phyloP scores from a whole-genome alignment of 257 asterid genomes.

The Solanum dulcamara region DNA sequence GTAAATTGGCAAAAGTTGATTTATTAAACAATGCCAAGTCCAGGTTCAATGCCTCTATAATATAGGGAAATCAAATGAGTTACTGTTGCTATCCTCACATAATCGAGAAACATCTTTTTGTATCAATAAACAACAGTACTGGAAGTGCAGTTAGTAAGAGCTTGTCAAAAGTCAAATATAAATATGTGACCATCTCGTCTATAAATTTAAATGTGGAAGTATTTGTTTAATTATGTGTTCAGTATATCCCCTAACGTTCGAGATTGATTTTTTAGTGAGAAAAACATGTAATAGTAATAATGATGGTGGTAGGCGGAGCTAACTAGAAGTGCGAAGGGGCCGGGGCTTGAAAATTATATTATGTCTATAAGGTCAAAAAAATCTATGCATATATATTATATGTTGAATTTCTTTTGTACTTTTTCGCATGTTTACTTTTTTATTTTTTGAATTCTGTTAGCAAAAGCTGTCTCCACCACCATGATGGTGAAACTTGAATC shows the following conservation, averaged over 20 bases:
- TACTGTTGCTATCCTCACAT: not conserved
- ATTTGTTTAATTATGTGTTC: not conserved
- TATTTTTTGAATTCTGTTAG: no score
- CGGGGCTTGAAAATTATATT: not conserved
- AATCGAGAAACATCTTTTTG: not conserved
- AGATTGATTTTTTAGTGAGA: not conserved
- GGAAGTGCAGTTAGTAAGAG: not conserved
- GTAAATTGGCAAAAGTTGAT: slow-evolving; percentile 6
- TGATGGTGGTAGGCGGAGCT: not conserved
- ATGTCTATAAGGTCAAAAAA: not conserved
- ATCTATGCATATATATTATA: fast-evolving
- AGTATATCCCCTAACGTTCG: fast-evolving
- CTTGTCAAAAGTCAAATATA: not conserved
- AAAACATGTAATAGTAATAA: not conserved
- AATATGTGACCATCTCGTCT: not conserved
- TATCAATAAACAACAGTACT: slow-evolving; percentile 3
- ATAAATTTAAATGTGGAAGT: not conserved
- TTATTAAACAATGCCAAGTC: slow-evolving; percentile 10
- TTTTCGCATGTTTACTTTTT: no score
- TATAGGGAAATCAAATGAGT: not conserved
- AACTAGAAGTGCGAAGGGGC: not conserved
- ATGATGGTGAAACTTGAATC: not conserved
- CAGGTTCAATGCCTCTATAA: slow-evolving; percentile 25
- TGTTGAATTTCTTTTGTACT: not conserved
- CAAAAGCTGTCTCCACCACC: not conserved